Conservation (phyloP, 2,329 filamentous ascomycete genomes). For the Ustilaginoidea virens region DNA sequence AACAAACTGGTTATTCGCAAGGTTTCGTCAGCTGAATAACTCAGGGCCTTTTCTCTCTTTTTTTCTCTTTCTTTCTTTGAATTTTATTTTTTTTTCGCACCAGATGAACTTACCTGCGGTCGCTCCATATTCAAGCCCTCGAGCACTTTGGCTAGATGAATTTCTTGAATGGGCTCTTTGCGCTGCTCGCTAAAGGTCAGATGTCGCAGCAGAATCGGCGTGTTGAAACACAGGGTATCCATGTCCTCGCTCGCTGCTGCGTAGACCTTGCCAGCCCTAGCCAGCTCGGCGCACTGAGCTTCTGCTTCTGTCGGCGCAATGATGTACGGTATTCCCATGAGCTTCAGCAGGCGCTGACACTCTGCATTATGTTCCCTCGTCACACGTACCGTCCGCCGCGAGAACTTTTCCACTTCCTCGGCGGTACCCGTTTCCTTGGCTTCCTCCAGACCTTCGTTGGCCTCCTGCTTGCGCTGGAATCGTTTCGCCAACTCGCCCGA, state of each 20-base stretch:
- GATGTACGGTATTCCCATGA: conserved; percentile 95
- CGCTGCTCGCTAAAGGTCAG: conserved; percentile 94
- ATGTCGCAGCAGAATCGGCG: conserved; percentile 80
- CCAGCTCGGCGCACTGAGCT: conserved; percentile 85
- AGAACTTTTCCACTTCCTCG: conserved; percentile 97
- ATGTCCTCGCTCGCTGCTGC: conserved; percentile 96
- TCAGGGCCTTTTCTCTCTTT: too few species aligned
- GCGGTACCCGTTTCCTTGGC: conserved; percentile 95
- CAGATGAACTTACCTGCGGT: conserved; percentile 51
- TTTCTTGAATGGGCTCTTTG: conserved; percentile 95
- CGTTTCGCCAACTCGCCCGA: conserved; percentile 93
- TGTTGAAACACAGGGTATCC: conserved; percentile 93
- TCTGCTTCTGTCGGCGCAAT: conserved; percentile 94
- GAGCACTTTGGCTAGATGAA: conserved; percentile 73
- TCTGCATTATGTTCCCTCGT: conserved; percentile 96
- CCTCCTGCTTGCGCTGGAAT: conserved; percentile 87
- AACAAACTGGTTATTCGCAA: conserved; percentile 89
- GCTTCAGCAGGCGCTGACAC: conserved; percentile 74
- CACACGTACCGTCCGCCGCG: conserved; percentile 77
- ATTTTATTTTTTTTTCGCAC: too few species aligned
- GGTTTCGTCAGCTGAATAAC: too few species aligned
- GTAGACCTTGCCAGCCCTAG: conserved; percentile 85
- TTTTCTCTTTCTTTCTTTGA: too few species aligned
- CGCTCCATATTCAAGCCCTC: conserved; percentile 80
- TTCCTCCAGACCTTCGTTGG: conserved; percentile 78